Conservation (phyloP, 1,139 yeast species). For the Pichia sp. region DNA sequence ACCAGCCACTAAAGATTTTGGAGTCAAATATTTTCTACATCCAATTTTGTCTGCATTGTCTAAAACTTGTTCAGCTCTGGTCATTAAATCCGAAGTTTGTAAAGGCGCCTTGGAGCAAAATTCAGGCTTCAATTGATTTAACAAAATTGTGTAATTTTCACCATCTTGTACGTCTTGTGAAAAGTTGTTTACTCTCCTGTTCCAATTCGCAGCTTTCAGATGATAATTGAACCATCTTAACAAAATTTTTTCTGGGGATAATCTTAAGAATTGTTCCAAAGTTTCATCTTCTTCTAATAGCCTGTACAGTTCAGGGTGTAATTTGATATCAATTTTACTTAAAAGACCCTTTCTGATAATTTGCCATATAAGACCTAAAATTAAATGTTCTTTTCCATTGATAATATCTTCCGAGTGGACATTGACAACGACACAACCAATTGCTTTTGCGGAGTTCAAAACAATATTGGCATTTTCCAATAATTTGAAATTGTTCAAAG, state of each 20-base stretch:
- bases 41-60: slow-evolving; percentile 83
- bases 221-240: slow-evolving; percentile 98
- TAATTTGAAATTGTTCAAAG: slow-evolving; percentile 91
- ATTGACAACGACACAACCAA: slow-evolving; percentile 96
- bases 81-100: slow-evolving; percentile 59
- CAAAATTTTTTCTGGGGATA: slow-evolving; percentile 96
- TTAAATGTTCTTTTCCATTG: slow-evolving; percentile 94
- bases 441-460: slow-evolving; percentile 96
- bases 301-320: slow-evolving; percentile 95
- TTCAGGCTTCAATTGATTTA: slow-evolving; percentile 83
- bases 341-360: slow-evolving; percentile 92
- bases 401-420: slow-evolving; percentile 96
- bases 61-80: slow-evolving; percentile 83
- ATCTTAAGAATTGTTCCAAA: slow-evolving; percentile 86
- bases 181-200: slow-evolving; percentile 78
- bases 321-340: slow-evolving; percentile 88
- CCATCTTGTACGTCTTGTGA: slow-evolving; percentile 88
- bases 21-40: slow-evolving; percentile 91
- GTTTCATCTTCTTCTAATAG: slow-evolving; percentile 95
- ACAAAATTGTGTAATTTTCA: slow-evolving; percentile 84
- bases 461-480: slow-evolving; percentile 96
- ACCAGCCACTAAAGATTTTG: slow-evolving; percentile 88
- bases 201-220: slow-evolving; percentile 87
- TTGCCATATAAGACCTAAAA: slow-evolving; percentile 96
- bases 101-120: slow-evolving; percentile 76